These are phyloP conservation scores for Plectosphaerella cucumerina DNA, from an alignment of 2,329 filamentous ascomycete genomes.

Conservation along the genomic window DNA sequence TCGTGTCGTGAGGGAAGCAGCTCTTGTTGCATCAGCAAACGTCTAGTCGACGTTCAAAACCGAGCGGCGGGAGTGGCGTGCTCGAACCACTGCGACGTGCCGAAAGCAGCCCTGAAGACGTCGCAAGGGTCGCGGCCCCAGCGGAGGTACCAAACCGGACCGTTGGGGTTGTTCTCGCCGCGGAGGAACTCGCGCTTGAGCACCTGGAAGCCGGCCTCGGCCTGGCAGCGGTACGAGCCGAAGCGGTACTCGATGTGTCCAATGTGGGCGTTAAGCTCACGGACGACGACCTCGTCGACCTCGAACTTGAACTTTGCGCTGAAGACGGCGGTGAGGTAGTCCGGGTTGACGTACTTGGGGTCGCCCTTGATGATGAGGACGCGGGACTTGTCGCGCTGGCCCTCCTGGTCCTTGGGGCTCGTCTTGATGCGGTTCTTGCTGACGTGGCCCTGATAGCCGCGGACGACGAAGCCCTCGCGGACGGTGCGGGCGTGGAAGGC, in stretches of 20 bases:
- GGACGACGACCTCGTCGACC: conserved; percentile 35
- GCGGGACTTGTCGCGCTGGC: conserved; percentile 29
- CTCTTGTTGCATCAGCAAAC: no score
- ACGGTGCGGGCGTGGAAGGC: conserved; percentile 20
- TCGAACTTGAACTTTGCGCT: conserved; percentile 38
- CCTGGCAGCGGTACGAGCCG: conserved; percentile 51
- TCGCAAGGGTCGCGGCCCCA: conserved; percentile 9
- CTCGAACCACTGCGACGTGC: no score
- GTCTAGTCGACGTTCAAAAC: no score
- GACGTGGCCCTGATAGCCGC: conserved; percentile 30
- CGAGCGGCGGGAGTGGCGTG: no score
- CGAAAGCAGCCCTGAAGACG: no score
- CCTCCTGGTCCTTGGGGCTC: conserved; percentile 16
- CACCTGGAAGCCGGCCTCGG: conserved; percentile 38
- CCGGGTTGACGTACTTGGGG: conserved; percentile 36
- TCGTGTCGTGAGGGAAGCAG: no score
- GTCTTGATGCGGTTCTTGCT: conserved; percentile 45
- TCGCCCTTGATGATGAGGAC: conserved; percentile 48
- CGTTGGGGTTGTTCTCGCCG: conserved; percentile 1
- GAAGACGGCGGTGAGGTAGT: conserved; percentile 36
- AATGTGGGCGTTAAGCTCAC: conserved; percentile 20
- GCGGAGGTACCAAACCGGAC: conserved; percentile 14
- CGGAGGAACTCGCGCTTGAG: conserved; percentile 1
- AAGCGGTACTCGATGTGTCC: conserved; percentile 46
- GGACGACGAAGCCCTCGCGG: conserved; percentile 28